phyloP scores from a whole-genome alignment of 2,329 filamentous ascomycete genomes.

The Exophiala sp. region DNA sequence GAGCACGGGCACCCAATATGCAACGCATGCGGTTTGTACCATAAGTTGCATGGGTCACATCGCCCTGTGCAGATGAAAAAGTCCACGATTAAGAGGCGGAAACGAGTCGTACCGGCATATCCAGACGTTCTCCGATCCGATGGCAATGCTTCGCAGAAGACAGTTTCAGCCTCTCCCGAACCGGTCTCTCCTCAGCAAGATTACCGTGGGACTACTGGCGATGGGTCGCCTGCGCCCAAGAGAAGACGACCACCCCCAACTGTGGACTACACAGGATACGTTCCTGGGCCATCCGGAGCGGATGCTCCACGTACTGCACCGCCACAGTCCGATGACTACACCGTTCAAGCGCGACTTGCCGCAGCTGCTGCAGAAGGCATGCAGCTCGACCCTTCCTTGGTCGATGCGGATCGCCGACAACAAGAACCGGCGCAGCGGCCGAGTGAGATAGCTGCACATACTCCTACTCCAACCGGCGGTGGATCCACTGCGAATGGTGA shows the following conservation, averaged over 20 bases:
- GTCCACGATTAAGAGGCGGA: slow-evolving; percentile 88
- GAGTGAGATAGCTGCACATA: not conserved
- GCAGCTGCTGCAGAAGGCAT: slow-evolving; percentile 33
- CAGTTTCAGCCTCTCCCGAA: slow-evolving; percentile 19
- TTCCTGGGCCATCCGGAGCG: slow-evolving; percentile 33
- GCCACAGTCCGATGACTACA: slow-evolving; percentile 16
- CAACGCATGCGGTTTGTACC: slow-evolving; percentile 94
- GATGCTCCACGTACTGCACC: slow-evolving; percentile 31
- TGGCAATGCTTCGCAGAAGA: slow-evolving; percentile 10
- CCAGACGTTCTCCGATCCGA: slow-evolving; percentile 35
- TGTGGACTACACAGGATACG: slow-evolving; percentile 47
- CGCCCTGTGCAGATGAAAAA: slow-evolving; percentile 98
- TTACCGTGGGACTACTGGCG: slow-evolving; percentile 15
- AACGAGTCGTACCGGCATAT: slow-evolving; percentile 81
- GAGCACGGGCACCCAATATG: slow-evolving; percentile 95
- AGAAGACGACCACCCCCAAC: slow-evolving; percentile 38
- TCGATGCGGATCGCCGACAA: slow-evolving; percentile 31
- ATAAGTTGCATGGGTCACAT: slow-evolving; percentile 91
- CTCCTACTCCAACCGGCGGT: no score
- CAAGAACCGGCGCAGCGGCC: slow-evolving; percentile 25
- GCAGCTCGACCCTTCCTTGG: slow-evolving; percentile 39
- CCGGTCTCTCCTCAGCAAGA: slow-evolving; percentile 10
- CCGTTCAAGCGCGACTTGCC: slow-evolving; percentile 21
- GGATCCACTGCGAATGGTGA: slow-evolving; percentile 1
- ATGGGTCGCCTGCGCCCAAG: slow-evolving; percentile 23